Conservation (phyloP, 441 rosid genomes). For the Syzygium malaccense region DNA sequence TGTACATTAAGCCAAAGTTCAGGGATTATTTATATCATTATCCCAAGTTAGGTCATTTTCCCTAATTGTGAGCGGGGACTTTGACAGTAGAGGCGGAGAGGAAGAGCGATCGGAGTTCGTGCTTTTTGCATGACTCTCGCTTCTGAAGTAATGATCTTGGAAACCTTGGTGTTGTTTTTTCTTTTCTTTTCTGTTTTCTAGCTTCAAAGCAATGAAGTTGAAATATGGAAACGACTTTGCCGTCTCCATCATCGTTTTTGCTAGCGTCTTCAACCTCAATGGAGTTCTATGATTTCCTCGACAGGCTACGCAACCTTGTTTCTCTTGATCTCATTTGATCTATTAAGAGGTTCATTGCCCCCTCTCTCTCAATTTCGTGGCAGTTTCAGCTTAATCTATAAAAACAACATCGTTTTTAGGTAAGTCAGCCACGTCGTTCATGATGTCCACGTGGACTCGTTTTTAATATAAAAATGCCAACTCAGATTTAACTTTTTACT, state of each 20-base stretch:
- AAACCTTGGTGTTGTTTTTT: not conserved
- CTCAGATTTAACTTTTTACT: no score
- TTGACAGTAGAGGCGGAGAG: not conserved
- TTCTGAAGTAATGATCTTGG: not conserved
- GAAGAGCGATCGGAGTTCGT: not conserved
- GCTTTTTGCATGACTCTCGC: not conserved
- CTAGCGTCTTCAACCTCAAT: slow-evolving; percentile 6
- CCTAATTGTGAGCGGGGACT: not conserved
- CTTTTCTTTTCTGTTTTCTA: no score
- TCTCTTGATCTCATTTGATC: slow-evolving; percentile 49
- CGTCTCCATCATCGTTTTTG: not conserved
- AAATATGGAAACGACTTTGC: not conserved
- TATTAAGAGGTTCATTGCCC: slow-evolving; percentile 34
- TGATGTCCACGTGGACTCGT: no score
- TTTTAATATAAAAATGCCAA: no score
- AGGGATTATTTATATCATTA: no score
- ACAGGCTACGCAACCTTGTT: slow-evolving; percentile 39
- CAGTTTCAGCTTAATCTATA: not conserved
- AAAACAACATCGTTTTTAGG: no score
- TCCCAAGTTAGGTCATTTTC: no score
- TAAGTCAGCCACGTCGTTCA: no score
- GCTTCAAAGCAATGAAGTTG: not conserved
- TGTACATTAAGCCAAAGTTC: no score
- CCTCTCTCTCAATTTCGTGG: not conserved
- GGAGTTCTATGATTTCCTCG: slow-evolving; percentile 34